Base-by-base conservation (phyloP, 352 stramenopile genomes). In the Phytophthora sojae region DNA sequence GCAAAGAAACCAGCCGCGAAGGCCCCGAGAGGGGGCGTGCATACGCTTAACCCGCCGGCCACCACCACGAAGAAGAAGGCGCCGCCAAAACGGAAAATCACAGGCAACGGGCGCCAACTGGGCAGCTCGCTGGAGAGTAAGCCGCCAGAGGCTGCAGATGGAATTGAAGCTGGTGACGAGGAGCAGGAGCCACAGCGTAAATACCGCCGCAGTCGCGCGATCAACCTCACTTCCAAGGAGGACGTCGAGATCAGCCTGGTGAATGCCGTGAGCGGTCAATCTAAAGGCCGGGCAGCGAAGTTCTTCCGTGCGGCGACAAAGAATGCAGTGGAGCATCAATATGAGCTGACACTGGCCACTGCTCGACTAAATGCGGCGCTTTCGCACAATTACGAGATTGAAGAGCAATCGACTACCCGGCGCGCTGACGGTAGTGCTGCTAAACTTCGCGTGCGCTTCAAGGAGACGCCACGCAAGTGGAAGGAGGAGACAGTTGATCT, bases 281-380 rank as follows among this genome's bases (percentile, higher is more conserved):
- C 85, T 1, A 76, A 79, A 8, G 83, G 85, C 64, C 86, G 83
- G 35, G 72, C 80, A 11, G 79, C 73, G 23, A 95, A 95, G 67
- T 97, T 97, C 61, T 94, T 96, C 51, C 87, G 87, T 29, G 77
- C 83, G 0, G 83, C 85, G 5, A 95, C 90, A 14, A 89, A 89
- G 45, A 89, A 73, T 11, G 90, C 90, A 19, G 85, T 97, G 6
- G 84, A 92, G 26, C 77, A 96, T 56, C 87, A 97, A 69, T 94
- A 97, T 67, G 78, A 91, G 57, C 75, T 92, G 51, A 86, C 81
- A 9, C 57, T 94, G 19, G 90, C 90, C 8, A 97, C 80, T 23
- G 85, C 90, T 14, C 73, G 90, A 2, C 69, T 97, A 26, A 89
- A 91, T 14, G 90, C 88, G 4, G 87, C 90, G 7, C 81, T 94